Percentiles rank a stretch among this genome's conserved stretches.
Conservation (phyloP, 495 filamentous ascomycete genomes). For the Penicillium egyptiacum region DNA sequence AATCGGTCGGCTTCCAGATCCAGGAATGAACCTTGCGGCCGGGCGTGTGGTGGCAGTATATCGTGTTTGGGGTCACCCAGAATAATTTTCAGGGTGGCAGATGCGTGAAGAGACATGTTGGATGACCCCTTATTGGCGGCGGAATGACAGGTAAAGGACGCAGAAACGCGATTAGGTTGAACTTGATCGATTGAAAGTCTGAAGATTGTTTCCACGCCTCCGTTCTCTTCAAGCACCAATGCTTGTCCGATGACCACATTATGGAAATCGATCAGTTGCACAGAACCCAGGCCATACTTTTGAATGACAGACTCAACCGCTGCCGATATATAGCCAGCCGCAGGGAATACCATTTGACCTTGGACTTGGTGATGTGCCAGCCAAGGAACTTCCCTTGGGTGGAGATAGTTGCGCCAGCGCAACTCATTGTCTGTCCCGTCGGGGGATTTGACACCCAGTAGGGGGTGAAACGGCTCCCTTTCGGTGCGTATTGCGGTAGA, state of each 20-base stretch:
- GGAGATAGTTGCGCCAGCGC: conserved; percentile 40
- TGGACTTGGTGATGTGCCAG: conserved; percentile 41
- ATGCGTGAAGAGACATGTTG: conserved; percentile 25
- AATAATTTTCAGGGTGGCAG: conserved; percentile 15
- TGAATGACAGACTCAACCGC: conserved; percentile 50
- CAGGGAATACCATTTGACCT: conserved; percentile 56
- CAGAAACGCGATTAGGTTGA: background rate
- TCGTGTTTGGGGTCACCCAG: conserved; percentile 14
- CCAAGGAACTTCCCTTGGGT: conserved; percentile 41
- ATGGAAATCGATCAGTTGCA: conserved; percentile 35
- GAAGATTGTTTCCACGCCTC: conserved; percentile 48
- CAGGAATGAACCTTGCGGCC: conserved; percentile 11
- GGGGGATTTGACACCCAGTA: conserved; percentile 31
- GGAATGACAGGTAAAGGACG: conserved; percentile 25
- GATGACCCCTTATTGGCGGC: conserved; percentile 20
- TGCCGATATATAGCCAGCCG: conserved; percentile 57
- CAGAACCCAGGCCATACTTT: conserved; percentile 15
- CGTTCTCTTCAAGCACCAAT: conserved; percentile 50
- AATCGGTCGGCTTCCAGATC: conserved; percentile 43
- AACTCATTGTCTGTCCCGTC: conserved; percentile 24
- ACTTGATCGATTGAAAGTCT: conserved; percentile 19
- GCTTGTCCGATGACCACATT: conserved; percentile 45
- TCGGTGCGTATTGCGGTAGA: conserved; percentile 24
- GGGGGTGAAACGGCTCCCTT: conserved; percentile 22
- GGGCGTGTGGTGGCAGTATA: conserved; percentile 11